Evolutionary conservation across 2,329 filamentous ascomycete species (phyloP), one percentile per base, ranked within the genome.

Genomic region (Xylaria arbuscula): DNA sequence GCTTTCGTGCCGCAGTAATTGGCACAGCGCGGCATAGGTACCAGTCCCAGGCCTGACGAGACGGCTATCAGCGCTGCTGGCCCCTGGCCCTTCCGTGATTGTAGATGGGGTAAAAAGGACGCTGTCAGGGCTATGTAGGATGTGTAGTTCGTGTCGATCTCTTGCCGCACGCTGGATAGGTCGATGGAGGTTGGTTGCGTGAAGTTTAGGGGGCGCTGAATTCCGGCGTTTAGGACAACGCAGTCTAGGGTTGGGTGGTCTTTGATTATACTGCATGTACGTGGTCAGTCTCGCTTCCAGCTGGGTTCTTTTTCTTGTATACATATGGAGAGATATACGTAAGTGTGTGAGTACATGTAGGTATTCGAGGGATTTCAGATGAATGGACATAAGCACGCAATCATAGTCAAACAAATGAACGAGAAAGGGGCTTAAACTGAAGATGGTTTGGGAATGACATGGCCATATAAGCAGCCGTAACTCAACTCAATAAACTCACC

Each of bases 181-280:
- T 77, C 74, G 66, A 82, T 75, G 17, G 68, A 57, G 2, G 58
- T 45, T 2, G 86, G 84, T 19, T 80, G 75, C 6, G 81, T 77
- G 73, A 88, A 84, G 76, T 86, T 78, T 50, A 86, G 76, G 0
- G 73, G 74, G 34, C 80, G 79, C 74, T 90, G 87, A 38, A 87
- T 80, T 9, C 87, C 87, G 0, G 87, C 84, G 74, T 89, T 89
- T 59, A 90, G 78, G 63, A 90, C 76, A 32, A 90, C 74, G 71
- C 83, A 84, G 77, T 89, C 87, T 34, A 90, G 82, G 34, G 83
- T 78, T 0, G 87, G 85, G 73, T 86, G 81, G 0, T 65, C 66
- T 5, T 72, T 57, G 5, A 75, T 78, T 62, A 83, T 79, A 11
- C 80, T 82, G 28, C 28, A 28, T 28, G 28, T n/a, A 28, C 5